phyloP scores from a whole-genome alignment of 441 rosid genomes.

The Eutrema salsugineum region DNA sequence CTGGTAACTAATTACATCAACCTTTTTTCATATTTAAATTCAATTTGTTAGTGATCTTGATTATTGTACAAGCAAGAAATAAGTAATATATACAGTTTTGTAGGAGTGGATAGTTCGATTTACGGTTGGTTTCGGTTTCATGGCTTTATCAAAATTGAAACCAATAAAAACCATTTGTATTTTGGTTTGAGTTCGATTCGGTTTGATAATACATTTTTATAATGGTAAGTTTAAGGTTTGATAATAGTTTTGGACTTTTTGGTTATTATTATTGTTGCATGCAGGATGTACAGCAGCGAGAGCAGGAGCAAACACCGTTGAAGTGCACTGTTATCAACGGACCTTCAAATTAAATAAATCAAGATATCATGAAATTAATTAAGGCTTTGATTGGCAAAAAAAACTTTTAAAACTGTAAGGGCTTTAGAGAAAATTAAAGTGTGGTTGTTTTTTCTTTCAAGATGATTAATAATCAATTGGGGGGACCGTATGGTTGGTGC shows the following conservation, averaged over 20 bases:
- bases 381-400: too few relatives aligned
- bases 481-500: background rate
- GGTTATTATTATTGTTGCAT: background rate
- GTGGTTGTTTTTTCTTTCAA: background rate
- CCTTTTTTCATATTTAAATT: background rate
- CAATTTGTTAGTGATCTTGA: background rate
- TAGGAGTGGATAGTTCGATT: background rate
- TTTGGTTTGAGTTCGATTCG: too few relatives aligned
- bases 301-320: conserved; percentile 29
- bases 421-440: too few relatives aligned
- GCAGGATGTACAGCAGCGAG: conserved; percentile 26
- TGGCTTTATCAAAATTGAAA: background rate
- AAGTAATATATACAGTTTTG: background rate
- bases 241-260: background rate
- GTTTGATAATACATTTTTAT: too few relatives aligned
- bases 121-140: background rate
- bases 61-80: background rate
- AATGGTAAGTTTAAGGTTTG: background rate
- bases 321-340: background rate
- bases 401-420: too few relatives aligned
- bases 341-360: background rate
- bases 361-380: background rate
- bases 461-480: conserved; percentile 1
- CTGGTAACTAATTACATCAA: conserved; percentile 44
- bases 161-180: background rate